Evolutionary conservation across 495 filamentous ascomycete species (phyloP).

Genomic region (Penicillium atrosanguineum): DNA sequence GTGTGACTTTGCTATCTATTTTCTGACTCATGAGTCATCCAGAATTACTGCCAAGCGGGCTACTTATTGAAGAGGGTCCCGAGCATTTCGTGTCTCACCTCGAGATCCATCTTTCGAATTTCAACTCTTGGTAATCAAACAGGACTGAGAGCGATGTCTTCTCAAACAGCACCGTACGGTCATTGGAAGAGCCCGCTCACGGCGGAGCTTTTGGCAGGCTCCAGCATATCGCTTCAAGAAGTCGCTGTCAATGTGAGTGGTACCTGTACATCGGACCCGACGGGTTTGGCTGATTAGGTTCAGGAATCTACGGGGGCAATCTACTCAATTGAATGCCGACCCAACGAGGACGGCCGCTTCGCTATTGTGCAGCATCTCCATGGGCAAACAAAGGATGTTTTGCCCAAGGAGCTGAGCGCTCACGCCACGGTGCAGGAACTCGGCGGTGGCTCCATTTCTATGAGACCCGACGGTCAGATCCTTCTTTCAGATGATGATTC

Average conservation of each 20-base stretch:
- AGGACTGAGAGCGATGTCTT: conserved; percentile 3
- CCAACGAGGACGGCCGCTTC: conserved; percentile 35
- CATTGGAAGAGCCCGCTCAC: conserved; percentile 45
- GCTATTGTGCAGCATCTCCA: conserved; percentile 38
- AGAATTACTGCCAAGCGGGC: background rate
- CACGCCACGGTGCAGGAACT: conserved; percentile 42
- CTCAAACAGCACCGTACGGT: conserved; percentile 37
- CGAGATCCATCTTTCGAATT: background rate
- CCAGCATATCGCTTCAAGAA: conserved; percentile 29
- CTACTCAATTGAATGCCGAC: conserved; percentile 43
- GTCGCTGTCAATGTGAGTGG: conserved; percentile 26
- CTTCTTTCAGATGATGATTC: conserved; percentile 40
- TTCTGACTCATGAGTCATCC: background rate
- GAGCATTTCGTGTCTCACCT: background rate
- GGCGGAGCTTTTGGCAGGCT: conserved; percentile 32
- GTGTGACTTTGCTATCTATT: background rate
- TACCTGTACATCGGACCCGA: background rate
- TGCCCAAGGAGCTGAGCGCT: conserved; percentile 40
- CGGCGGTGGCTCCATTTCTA: conserved; percentile 27
- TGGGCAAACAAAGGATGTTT: conserved; percentile 30
- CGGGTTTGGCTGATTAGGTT: background rate
- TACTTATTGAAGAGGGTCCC: background rate
- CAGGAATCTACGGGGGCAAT: conserved; percentile 31
- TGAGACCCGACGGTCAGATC: conserved; percentile 31
- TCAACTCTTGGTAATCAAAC: background rate